Evolutionary conservation across 2,329 filamentous ascomycete genomes (phyloP).

Genomic region (Cladosporium sp.): DNA sequence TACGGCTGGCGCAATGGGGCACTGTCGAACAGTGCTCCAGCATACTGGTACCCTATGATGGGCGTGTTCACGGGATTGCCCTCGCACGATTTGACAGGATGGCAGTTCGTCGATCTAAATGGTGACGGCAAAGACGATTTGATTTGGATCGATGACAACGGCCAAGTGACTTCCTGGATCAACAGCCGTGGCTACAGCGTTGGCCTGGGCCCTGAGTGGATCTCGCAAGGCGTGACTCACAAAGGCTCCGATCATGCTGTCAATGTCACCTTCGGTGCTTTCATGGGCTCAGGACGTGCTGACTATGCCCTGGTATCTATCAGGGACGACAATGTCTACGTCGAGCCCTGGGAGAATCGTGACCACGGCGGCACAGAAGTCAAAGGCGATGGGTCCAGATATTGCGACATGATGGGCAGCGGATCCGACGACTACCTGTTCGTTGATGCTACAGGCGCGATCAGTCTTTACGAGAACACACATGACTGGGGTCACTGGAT

Average conservation of each 20-base stretch:
- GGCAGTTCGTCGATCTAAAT: slow-evolving; percentile 11
- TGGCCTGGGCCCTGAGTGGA: slow-evolving; percentile 8
- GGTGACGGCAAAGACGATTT: slow-evolving; percentile 8
- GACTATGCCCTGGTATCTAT: slow-evolving; percentile 12
- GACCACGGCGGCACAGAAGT: slow-evolving; percentile 13
- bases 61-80: slow-evolving; percentile 9
- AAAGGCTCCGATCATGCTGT: neutral
- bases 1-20: slow-evolving; percentile 13
- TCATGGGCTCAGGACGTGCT: slow-evolving; percentile 13
- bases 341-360: slow-evolving; percentile 15
- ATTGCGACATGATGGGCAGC: slow-evolving; percentile 16
- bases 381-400: slow-evolving; percentile 13
- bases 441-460: slow-evolving; percentile 9
- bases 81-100: neutral
- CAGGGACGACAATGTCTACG: slow-evolving; percentile 6
- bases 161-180: slow-evolving; percentile 13
- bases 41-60: slow-evolving; percentile 4
- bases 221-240: slow-evolving; percentile 10
- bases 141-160: slow-evolving; percentile 8
- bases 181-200: slow-evolving; percentile 8
- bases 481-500: slow-evolving; percentile 13
- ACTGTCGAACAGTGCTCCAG: neutral
- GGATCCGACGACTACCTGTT: slow-evolving; percentile 16
- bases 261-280: slow-evolving; percentile 8
- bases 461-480: slow-evolving; percentile 12